Conservation (phyloP, 106 monocot genomes). For the Dendrobium chrysotoxum region DNA sequence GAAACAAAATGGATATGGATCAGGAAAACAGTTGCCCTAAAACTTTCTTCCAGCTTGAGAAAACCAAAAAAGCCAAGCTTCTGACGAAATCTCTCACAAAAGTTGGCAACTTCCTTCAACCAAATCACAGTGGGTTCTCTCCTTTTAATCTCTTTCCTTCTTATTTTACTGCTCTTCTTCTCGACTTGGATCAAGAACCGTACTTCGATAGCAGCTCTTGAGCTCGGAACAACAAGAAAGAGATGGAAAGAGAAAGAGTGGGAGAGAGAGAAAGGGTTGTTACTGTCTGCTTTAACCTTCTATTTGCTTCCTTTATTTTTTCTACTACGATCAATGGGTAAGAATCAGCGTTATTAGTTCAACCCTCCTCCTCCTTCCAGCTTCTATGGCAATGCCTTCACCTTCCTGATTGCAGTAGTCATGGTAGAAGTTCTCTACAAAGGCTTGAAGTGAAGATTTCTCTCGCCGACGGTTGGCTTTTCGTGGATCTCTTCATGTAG, state of each 20-base stretch:
- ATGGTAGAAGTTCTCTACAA: too few species aligned
- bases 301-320: not conserved
- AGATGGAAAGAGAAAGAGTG: not conserved
- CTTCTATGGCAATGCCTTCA: too few species aligned
- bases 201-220: not conserved
- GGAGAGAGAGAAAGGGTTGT: not conserved
- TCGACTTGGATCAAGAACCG: constrained; percentile 3
- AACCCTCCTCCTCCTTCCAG: too few species aligned
- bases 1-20: not conserved
- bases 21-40: not conserved
- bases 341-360: not conserved
- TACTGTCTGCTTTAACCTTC: constrained; percentile 7
- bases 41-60: not conserved
- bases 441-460: too few species aligned
- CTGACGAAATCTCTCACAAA: not conserved
- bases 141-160: not conserved
- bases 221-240: not conserved
- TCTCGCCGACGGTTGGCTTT: too few species aligned
- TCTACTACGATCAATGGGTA: not conserved
- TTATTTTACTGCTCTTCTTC: not conserved
- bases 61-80: not conserved
- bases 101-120: not conserved
- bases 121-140: constrained; percentile 2
- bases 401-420: too few species aligned
- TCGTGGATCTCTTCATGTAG: too few species aligned